phyloP scores from a whole-genome alignment of 1,139 yeast species.

The Yamadazyma dendronema region DNA sequence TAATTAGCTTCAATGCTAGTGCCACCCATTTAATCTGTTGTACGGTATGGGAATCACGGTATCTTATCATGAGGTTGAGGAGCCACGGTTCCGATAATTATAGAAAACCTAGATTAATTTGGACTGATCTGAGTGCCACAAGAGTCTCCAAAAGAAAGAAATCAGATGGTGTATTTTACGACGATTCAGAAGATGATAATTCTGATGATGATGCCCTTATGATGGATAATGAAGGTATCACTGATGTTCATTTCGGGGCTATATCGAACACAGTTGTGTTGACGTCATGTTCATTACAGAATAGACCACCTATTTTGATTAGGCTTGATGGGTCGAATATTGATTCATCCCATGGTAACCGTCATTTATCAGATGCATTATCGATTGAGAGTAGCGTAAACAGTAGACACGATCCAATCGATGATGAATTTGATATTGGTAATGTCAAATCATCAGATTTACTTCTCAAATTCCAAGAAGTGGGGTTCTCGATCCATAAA shows the following conservation, averaged over 20 bases:
- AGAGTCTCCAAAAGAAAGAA: constrained; percentile 17
- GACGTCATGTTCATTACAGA: constrained; percentile 37
- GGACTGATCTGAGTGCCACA: constrained; percentile 32
- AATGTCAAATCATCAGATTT: constrained; percentile 33
- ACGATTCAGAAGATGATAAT: constrained; percentile 20
- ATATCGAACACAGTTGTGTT: constrained; percentile 36
- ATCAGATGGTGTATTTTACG: constrained; percentile 16
- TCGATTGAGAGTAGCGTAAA: constrained; percentile 21
- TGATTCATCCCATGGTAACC: constrained; percentile 20
- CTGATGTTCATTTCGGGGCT: constrained; percentile 65
- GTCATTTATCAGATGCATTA: constrained; percentile 15
- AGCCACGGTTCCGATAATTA: constrained; percentile 30
- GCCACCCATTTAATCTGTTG: constrained; percentile 74
- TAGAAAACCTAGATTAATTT: constrained; percentile 60
- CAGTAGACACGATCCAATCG: constrained; percentile 17
- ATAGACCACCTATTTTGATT: constrained; percentile 34
- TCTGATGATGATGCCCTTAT: constrained; percentile 32
- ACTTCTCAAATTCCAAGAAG: constrained; percentile 59
- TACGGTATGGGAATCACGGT: constrained; percentile 80
- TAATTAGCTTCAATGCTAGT: constrained; percentile 67
- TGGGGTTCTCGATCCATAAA: constrained; percentile 77
- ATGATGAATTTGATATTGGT: constrained; percentile 19
- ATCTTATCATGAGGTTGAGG: constrained; percentile 69
- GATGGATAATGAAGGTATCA: constrained; percentile 84
- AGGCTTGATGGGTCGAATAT: constrained; percentile 36